Conservation (phyloP, 805 yeast species). For the Saccharomyces cerevisiae region DNA sequence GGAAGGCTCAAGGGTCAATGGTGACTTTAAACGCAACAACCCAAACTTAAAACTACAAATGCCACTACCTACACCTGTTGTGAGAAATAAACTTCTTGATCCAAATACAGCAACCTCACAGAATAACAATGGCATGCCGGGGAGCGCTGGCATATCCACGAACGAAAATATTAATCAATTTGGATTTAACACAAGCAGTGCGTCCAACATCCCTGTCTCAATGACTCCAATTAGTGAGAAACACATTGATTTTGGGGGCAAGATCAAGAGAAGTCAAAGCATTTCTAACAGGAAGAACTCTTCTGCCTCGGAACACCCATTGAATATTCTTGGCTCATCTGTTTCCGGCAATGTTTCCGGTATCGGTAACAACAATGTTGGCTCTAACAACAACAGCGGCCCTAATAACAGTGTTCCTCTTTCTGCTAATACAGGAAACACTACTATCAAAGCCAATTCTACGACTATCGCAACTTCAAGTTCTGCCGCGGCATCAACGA, state of each 20-base stretch:
- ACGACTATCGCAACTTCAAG: neutral
- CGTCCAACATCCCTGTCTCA: conserved; percentile 45
- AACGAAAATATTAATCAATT: conserved; percentile 53
- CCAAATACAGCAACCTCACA: conserved; percentile 7
- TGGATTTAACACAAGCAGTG: conserved; percentile 50
- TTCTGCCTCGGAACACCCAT: conserved; percentile 3
- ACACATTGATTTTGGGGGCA: conserved; percentile 23
- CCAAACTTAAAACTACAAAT: conserved; percentile 60
- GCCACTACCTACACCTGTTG: conserved; percentile 59
- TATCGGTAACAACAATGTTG: conserved; percentile 2
- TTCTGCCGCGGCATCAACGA: neutral
- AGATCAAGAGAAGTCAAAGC: conserved; percentile 20
- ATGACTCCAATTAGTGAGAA: conserved; percentile 79
- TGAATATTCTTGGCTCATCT: neutral
- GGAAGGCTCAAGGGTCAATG: conserved; percentile 23
- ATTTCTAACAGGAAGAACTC: conserved; percentile 14
- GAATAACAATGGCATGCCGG: conserved; percentile 3
- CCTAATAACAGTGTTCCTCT: neutral
- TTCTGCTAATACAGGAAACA: neutral
- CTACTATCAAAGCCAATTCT: conserved; percentile 1
- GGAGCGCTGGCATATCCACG: conserved; percentile 1
- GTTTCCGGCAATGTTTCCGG: neutral
- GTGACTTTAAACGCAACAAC: conserved; percentile 36
- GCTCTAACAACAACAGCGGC: conserved; percentile 1
- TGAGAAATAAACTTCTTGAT: conserved; percentile 22